Evolutionary conservation across 768 basidiomycete species (phyloP).

Genomic region (Xanthoconium purpureum): DNA sequence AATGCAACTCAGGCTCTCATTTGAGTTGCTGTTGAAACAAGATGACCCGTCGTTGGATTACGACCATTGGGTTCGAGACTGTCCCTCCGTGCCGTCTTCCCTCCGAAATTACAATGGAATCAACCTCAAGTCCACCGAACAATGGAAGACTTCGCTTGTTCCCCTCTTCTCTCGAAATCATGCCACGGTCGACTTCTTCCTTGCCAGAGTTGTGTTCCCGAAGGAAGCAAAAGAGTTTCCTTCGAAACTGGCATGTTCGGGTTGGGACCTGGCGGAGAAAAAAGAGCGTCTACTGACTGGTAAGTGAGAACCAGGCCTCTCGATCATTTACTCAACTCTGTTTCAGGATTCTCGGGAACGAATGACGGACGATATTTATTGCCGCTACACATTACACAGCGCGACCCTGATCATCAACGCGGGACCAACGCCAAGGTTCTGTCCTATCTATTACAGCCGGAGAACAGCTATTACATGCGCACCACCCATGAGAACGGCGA

Average conservation of each 20-base stretch:
- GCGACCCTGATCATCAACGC: constrained; percentile 27
- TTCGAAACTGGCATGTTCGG: constrained; percentile 33
- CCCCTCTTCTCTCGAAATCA: constrained; percentile 29
- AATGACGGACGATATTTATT: constrained; percentile 40
- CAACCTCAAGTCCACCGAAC: constrained; percentile 27
- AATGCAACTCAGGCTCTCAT: not conserved
- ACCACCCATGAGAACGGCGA: constrained; percentile 7
- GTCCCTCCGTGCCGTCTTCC: not conserved
- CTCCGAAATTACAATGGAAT: not conserved
- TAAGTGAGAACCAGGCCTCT: not conserved
- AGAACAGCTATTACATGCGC: constrained; percentile 19
- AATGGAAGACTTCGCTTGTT: constrained; percentile 19
- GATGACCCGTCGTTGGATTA: constrained; percentile 3
- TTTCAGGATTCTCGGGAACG: constrained; percentile 38
- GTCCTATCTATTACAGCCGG: constrained; percentile 28
- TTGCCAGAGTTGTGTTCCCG: constrained; percentile 38
- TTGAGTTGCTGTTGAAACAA: constrained; percentile 2
- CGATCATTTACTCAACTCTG: not conserved
- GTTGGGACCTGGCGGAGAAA: constrained; percentile 37
- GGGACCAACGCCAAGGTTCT: constrained; percentile 46
- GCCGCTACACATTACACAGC: constrained; percentile 34
- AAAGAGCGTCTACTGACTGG: constrained; percentile 14
- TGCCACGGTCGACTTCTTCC: constrained; percentile 35
- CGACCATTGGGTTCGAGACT: not conserved
- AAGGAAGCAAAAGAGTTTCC: constrained; percentile 38